Evolutionary conservation across 306 rosid species (phyloP).

Genomic region (Cicer bijugum): DNA sequence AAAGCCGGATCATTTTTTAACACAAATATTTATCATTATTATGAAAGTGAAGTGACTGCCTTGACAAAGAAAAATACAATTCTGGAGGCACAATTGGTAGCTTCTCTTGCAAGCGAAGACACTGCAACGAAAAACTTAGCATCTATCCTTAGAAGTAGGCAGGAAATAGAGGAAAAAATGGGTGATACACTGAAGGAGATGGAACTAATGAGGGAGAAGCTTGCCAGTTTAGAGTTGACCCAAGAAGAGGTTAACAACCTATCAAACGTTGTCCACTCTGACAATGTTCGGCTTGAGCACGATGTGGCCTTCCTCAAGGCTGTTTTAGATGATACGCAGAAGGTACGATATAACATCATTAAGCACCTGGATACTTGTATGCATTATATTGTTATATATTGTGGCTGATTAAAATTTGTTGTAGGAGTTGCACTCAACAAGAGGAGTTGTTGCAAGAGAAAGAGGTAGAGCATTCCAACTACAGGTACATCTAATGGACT

Average conservation of each 20-base stretch:
- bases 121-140: conserved; percentile 74
- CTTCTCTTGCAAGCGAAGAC: conserved; percentile 71
- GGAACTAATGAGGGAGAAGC: conserved; percentile 77
- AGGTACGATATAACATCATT: conserved; percentile 54
- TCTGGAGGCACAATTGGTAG: conserved; percentile 83
- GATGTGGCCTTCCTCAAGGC: conserved; percentile 99
- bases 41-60: conserved; percentile 74
- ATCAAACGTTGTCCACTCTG: conserved; percentile 85
- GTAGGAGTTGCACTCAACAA: conserved; percentile 94
- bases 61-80: conserved; percentile 77
- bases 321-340: conserved; percentile 88
- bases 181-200: conserved; percentile 63
- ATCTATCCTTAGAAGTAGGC: conserved; percentile 70
- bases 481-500: conserved; percentile 58
- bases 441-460: conserved; percentile 90
- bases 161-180: conserved; percentile 78
- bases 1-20: conserved; percentile 65
- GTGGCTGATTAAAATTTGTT: conserved; percentile 30
- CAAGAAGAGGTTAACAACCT: conserved; percentile 88
- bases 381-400: not conserved
- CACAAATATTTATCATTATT: conserved; percentile 66
- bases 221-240: conserved; percentile 74
- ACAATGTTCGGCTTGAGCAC: conserved; percentile 90
- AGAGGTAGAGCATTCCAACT: conserved; percentile 91
- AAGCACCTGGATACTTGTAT: conserved; percentile 17